Evolutionary conservation across 2,329 filamentous ascomycete species (phyloP).

Genomic region (Sporothrix humicola): DNA sequence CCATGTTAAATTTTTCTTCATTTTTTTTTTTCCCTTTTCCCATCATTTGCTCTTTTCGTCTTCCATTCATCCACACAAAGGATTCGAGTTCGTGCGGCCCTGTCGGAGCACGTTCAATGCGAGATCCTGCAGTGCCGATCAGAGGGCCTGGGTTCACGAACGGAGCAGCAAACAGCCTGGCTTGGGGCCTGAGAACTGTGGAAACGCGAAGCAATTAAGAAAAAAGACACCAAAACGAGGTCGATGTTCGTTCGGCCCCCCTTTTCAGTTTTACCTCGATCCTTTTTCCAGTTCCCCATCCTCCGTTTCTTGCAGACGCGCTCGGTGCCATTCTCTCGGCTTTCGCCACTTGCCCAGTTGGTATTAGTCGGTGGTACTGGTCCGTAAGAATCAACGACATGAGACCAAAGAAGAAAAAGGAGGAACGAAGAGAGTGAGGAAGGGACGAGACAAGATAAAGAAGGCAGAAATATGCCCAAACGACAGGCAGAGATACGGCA

Average conservation of each 20-base stretch:
- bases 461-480: background rate
- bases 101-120: conserved; percentile 16
- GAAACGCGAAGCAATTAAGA: background rate
- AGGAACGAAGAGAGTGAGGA: background rate
- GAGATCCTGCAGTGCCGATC: conserved; percentile 29
- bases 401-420: background rate
- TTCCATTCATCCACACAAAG: conserved; percentile 7
- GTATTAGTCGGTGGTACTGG: conserved; percentile 20
- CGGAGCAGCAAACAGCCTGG: background rate
- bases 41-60: background rate
- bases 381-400: background rate
- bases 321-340: conserved; percentile 29
- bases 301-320: conserved; percentile 22
- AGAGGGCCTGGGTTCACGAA: conserved; percentile 4
- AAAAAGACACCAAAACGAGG: background rate
- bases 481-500: background rate
- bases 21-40: background rate
- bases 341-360: conserved; percentile 29
- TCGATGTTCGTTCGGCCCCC: background rate
- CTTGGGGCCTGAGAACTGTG: conserved; percentile 7
- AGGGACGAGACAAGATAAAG: background rate
- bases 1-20: background rate
- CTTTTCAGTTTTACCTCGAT: background rate
- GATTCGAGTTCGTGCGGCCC: background rate
- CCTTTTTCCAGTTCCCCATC: conserved; percentile 33